phyloP scores from a whole-genome alignment of 306 rosid genomes.

The Rosa multiflora region DNA sequence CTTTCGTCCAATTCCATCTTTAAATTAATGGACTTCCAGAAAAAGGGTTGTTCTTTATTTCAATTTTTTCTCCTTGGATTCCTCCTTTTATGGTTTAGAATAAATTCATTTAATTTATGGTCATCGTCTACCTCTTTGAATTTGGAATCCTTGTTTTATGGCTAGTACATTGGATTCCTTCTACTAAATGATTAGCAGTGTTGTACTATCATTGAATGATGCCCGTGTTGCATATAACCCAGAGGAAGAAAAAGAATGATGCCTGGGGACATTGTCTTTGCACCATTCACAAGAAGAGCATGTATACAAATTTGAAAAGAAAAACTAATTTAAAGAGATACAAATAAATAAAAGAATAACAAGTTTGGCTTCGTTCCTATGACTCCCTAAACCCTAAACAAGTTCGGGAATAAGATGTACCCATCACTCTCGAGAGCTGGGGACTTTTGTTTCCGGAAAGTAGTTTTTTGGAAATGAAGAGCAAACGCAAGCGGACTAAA shows the following conservation, averaged over 20 bases:
- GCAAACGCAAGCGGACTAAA: neutral
- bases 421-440: neutral
- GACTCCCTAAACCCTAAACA: neutral
- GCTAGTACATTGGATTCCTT: conserved; percentile 6
- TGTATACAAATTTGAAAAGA: neutral
- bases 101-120: neutral
- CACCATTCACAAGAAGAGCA: conserved; percentile 3
- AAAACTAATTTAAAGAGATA: too few relatives aligned
- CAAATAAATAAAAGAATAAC: neutral
- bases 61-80: conserved; percentile 5
- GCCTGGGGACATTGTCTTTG: neutral
- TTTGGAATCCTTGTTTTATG: conserved; percentile 3
- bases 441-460: neutral
- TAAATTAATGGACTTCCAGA: conserved; percentile 8
- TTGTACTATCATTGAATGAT: conserved; percentile 2
- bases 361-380: neutral
- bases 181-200: neutral
- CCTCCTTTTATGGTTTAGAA: neutral
- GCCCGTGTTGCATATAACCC: neutral
- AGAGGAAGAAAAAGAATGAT: neutral
- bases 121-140: neutral
- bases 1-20: neutral
- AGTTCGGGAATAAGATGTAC: neutral
- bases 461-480: neutral
- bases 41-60: neutral